phyloP scores from a whole-genome alignment of 805 yeast genomes.

The Dipodascus geniculatus region DNA sequence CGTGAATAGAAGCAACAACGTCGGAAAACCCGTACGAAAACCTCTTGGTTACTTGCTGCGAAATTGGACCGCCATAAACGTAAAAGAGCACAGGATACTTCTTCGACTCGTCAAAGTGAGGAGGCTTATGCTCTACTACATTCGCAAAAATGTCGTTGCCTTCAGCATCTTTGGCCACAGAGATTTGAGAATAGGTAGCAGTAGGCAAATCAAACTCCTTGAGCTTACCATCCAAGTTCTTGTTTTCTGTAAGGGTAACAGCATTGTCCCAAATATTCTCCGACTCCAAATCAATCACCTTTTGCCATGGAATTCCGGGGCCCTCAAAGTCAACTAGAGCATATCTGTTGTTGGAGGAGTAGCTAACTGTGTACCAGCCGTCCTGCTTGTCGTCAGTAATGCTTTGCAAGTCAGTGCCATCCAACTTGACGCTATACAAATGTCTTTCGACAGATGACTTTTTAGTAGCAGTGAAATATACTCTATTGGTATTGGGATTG shows the following conservation, averaged over 20 bases:
- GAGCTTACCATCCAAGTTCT: slow-evolving; percentile 16
- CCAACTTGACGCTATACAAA: slow-evolving; percentile 54
- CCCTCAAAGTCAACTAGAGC: slow-evolving; percentile 63
- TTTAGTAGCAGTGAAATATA: slow-evolving; percentile 63
- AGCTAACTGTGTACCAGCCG: slow-evolving; percentile 62
- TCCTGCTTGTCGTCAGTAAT: slow-evolving; percentile 42
- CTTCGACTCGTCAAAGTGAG: slow-evolving; percentile 44
- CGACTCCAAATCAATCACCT: slow-evolving; percentile 44
- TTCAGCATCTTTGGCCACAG: slow-evolving; percentile 33
- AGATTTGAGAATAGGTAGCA: slow-evolving; percentile 35
- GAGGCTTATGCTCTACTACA: slow-evolving; percentile 67
- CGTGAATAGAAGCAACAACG: slow-evolving; percentile 62
- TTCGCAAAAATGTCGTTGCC: slow-evolving; percentile 33
- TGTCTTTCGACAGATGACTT: slow-evolving; percentile 78
- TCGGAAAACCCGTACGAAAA: slow-evolving; percentile 59
- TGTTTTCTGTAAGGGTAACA: slow-evolving; percentile 21
- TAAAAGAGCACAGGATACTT: slow-evolving; percentile 80
- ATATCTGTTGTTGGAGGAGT: slow-evolving; percentile 70
- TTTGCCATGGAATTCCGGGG: slow-evolving; percentile 72
- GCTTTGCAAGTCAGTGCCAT: slow-evolving; percentile 30
- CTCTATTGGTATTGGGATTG: slow-evolving; percentile 36
- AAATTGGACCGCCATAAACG: slow-evolving; percentile 94
- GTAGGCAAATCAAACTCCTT: slow-evolving; percentile 44
- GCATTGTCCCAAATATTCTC: slow-evolving; percentile 24
- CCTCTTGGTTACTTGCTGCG: slow-evolving; percentile 62